phyloP scores from a whole-genome alignment of 176 grass and related monocot species.

The Musa schizocarpa region DNA sequence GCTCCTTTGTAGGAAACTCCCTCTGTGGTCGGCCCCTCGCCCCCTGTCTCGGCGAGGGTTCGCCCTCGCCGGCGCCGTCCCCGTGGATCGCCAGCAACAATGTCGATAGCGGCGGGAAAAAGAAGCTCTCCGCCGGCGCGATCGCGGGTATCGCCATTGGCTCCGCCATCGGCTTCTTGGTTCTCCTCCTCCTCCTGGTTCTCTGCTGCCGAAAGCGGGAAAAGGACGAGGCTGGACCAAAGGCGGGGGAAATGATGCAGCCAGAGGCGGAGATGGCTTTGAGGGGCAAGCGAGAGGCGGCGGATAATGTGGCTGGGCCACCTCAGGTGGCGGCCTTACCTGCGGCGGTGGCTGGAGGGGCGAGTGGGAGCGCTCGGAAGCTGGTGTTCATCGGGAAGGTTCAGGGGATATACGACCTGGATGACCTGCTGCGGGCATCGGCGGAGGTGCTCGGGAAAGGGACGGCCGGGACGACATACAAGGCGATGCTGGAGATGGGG shows the following conservation, averaged over 20 bases:
- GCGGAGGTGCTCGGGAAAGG: slow-evolving; percentile 77
- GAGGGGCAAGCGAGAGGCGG: slow-evolving; percentile 16
- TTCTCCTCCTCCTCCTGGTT: slow-evolving; percentile 33
- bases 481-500: slow-evolving; percentile 63
- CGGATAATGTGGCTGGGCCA: slow-evolving; percentile 10
- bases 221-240: neutral
- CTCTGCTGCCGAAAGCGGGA: slow-evolving; percentile 12
- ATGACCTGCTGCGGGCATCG: slow-evolving; percentile 65
- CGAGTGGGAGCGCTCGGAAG: slow-evolving; percentile 31
- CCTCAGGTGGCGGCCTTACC: slow-evolving; percentile 8
- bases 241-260: neutral
- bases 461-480: slow-evolving; percentile 58
- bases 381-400: slow-evolving; percentile 55
- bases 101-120: neutral
- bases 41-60: slow-evolving; percentile 6
- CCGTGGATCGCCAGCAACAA: neutral
- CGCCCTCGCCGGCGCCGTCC: slow-evolving; percentile 13
- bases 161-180: slow-evolving; percentile 13
- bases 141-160: slow-evolving; percentile 50
- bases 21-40: slow-evolving; percentile 38
- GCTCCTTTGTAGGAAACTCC: neutral
- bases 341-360: neutral
- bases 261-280: slow-evolving; percentile 1
- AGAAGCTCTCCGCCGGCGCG: slow-evolving; percentile 35
- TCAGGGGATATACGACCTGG: slow-evolving; percentile 59